Conservation (phyloP, 108 stramenopile genomes). For the Cyclotella atomus region DNA sequence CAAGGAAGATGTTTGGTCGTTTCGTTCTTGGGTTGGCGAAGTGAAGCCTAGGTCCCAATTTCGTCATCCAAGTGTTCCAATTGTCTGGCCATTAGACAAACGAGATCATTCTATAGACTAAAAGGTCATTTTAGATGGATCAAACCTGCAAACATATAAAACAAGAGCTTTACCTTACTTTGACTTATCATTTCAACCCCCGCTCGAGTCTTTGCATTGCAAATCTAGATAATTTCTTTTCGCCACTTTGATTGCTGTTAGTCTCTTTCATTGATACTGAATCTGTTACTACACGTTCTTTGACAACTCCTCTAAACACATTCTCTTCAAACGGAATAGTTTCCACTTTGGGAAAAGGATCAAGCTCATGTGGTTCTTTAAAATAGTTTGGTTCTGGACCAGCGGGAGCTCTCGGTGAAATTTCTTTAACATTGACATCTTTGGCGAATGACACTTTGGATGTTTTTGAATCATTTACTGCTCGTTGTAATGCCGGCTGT, state of each 20-base stretch:
- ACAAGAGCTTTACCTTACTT: too few relatives aligned
- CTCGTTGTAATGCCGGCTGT: background rate
- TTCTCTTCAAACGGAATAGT: constrained; percentile 41
- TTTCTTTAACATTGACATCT: constrained; percentile 41
- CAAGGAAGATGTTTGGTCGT: constrained; percentile 83
- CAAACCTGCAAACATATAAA: too few relatives aligned
- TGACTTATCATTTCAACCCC: background rate
- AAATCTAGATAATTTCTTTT: constrained; percentile 48
- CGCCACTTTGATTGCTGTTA: background rate
- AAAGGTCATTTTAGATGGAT: background rate
- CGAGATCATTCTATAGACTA: background rate
- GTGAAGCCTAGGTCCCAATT: constrained; percentile 57
- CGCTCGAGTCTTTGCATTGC: constrained; percentile 38
- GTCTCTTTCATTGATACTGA: background rate
- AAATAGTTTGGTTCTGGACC: background rate
- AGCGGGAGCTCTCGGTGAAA: constrained; percentile 32
- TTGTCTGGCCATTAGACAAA: constrained; percentile 66
- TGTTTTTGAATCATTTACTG: constrained; percentile 2
- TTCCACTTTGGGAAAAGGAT: constrained; percentile 24
- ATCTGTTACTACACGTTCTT: constrained; percentile 22
- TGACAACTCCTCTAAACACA: constrained; percentile 47
- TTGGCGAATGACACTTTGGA: constrained; percentile 33
- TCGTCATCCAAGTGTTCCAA: constrained; percentile 72
- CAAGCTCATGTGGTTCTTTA: background rate
- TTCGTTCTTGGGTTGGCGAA: constrained; percentile 66